A percentile compares a stretch with the other conserved stretches of the same genome.
phyloP scores from a whole-genome alignment of 2,329 filamentous ascomycete species.

The Alternaria angustiovoidea region DNA sequence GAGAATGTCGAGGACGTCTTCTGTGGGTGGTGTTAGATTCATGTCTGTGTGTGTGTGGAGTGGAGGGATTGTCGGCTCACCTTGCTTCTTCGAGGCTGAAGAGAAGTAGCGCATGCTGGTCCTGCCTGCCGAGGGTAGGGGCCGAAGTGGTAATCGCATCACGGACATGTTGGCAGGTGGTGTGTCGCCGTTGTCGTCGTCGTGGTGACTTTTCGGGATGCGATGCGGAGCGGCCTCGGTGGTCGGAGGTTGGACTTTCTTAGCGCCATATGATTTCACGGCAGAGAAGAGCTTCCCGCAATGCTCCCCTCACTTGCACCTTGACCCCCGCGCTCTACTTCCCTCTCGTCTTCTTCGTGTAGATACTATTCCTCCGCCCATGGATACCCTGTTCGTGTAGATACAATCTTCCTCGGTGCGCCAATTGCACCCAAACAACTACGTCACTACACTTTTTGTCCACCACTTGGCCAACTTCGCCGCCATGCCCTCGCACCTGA shows the following conservation, averaged over 20 bases:
- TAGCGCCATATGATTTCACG: conserved; percentile 31
- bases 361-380: conserved; percentile 20
- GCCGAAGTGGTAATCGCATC: conserved; percentile 23
- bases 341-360: conserved; percentile 25
- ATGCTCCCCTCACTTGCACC: conserved; percentile 7
- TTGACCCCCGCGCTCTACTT: conserved; percentile 15
- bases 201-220: conserved; percentile 22
- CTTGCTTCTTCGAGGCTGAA: conserved; percentile 29
- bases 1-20: conserved; percentile 34
- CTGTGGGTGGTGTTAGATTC: conserved; percentile 21
- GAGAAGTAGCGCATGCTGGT: conserved; percentile 38
- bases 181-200: conserved; percentile 12
- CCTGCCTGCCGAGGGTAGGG: conserved; percentile 13
- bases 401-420: conserved; percentile 2
- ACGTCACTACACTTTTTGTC: conserved; percentile 12
- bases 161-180: conserved; percentile 34
- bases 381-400: conserved; percentile 19
- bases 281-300: conserved; percentile 8
- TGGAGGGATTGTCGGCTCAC: conserved; percentile 17
- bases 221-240: conserved; percentile 15
- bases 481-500: conserved; percentile 67
- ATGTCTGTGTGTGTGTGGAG: background rate
- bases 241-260: conserved; percentile 24
- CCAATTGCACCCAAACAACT: conserved; percentile 19
- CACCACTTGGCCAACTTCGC: conserved; percentile 8